These are phyloP conservation scores for Parastagonospora nodorum DNA, from an alignment of 2,329 filamentous ascomycete species.

Conservation along the genomic window DNA sequence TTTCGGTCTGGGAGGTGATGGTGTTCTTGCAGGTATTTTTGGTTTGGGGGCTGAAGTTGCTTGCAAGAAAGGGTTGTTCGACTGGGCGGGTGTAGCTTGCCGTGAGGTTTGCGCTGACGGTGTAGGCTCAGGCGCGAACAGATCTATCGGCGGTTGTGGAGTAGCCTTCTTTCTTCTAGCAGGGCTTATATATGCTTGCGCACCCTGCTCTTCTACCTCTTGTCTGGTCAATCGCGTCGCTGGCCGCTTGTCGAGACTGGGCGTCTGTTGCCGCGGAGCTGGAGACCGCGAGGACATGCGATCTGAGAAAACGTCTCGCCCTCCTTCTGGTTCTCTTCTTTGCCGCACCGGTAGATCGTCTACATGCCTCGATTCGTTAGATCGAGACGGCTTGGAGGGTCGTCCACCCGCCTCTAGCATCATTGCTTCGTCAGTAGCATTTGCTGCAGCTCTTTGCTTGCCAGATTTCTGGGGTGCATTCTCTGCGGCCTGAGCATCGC, in stretches of 20 bases:
- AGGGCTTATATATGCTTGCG: constrained; percentile 86
- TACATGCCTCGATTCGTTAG: constrained; percentile 24
- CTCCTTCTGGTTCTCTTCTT: constrained; percentile 27
- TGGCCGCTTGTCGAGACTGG: constrained; percentile 43
- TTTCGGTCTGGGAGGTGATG: constrained; percentile 52
- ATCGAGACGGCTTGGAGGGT: constrained; percentile 50
- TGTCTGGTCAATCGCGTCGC: constrained; percentile 71
- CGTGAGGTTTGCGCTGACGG: constrained; percentile 28
- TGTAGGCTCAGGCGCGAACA: constrained; percentile 56
- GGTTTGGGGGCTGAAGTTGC: constrained; percentile 30
- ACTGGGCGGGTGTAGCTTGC: constrained; percentile 43
- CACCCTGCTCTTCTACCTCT: constrained; percentile 76
- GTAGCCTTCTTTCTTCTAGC: constrained; percentile 75
- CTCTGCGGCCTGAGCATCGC: constrained; percentile 61
- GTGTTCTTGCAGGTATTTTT: constrained; percentile 45
- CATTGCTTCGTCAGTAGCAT: constrained; percentile 64
- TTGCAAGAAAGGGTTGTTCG: constrained; percentile 48
- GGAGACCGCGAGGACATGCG: constrained; percentile 48
- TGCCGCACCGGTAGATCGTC: constrained; percentile 30
- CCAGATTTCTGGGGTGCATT: constrained; percentile 29
- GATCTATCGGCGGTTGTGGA: constrained; percentile 58
- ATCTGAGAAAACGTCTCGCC: constrained; percentile 37
- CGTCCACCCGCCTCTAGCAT: constrained; percentile 74
- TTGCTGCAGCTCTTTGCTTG: constrained; percentile 24
- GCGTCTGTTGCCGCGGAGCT: constrained; percentile 43